Evolutionary conservation across 75 land plant species (phyloP), one percentile per base, ranked within the genome.

Genomic region (Larix kaempferi): DNA sequence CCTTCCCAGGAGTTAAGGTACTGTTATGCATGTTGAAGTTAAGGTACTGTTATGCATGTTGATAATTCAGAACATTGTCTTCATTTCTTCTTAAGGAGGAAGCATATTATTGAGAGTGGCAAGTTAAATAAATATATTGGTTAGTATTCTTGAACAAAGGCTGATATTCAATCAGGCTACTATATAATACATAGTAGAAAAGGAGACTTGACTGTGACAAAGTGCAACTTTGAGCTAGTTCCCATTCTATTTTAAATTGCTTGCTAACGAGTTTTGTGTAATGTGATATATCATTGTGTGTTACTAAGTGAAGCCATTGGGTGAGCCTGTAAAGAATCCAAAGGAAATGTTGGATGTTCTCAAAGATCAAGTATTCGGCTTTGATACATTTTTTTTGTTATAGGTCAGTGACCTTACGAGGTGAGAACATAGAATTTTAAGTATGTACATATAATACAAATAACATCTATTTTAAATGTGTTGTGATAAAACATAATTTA

Each of bases 331-430:
- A 26, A 86, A 78, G 81, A 91, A 93, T 27, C 92, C 96, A 12
- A 93, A 91, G 78, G 88, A 74, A 63, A 87, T 84, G 14, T 78
- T 95, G 57, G 96, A 93, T 5, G 81, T 89, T 65, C 78, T 95
- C n/a, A 88, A 83, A 69, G 86, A 93, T 54, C 96, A 93, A 91
- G 92, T 95, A 25, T 95, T 95, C 80, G 93, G 96, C 25, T 95
- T 95, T 84, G 94, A 95, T 77, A 93, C 98, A 8, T n/a, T n/a
- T 95, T 95, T 72, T 95, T 93, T 85, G 94, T 92, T 27, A 95
- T 96, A 57, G 87, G 87, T 71, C 92, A 95, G 66, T 96, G 93
- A 77, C 90, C 95, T 4, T 95, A 95, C 85, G 96, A 95, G 94
- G 98, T 95, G 71, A 85, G 84, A 81, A 26, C 21, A 12, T 19